Evolutionary conservation across 2,329 filamentous ascomycete genomes (phyloP), one percentile per base, ranked within the genome.

Genomic region (Penicillium sp.): DNA sequence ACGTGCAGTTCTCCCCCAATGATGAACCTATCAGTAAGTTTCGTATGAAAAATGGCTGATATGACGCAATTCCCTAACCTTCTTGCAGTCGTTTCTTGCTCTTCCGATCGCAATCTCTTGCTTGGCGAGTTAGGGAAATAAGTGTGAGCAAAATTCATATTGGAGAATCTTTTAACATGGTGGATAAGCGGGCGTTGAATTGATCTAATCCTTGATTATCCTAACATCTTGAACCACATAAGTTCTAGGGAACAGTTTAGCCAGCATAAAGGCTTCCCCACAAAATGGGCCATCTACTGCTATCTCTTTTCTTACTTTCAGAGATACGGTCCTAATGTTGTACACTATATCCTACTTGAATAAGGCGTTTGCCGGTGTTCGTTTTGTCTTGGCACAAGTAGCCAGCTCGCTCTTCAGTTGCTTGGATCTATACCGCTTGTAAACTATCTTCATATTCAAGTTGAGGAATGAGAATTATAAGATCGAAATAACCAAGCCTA

Each of bases 1-100:
- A 93, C 73, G 93, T 93, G 54, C 89, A 96, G 65, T 96, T 99
- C 71, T 89, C 91, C 49, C 92, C 93, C 4, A 84, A 85, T 39
- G 86, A 89, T 59, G 92, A 97, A 67, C 91, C 92, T 21, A 90
- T 97, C 60, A 84, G 93, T 96, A 83, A 87, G 91, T 87, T 14
- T 21, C 54, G 14, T 49, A 22, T 33, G 44, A 39, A n/a, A 33
- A 47, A 37, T 5, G 31, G 19, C 11, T 37, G n/a, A 21, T 6
- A 37, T 29, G 21, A 29, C 7, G 4, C 10, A 43, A 11, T 35
- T 51, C 49, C 37, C 68, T 72, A 62, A 72, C 56, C 10, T 54
- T 29, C 11, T 21, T 14, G 22, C 52, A 96, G 91, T 96, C 74
- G 83, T 96, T 44, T 95, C 92, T 54, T 91, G 88, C 27, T 96